Conservation (phyloP, 2,329 filamentous ascomycete genomes). For the Fusarium avenaceum region DNA sequence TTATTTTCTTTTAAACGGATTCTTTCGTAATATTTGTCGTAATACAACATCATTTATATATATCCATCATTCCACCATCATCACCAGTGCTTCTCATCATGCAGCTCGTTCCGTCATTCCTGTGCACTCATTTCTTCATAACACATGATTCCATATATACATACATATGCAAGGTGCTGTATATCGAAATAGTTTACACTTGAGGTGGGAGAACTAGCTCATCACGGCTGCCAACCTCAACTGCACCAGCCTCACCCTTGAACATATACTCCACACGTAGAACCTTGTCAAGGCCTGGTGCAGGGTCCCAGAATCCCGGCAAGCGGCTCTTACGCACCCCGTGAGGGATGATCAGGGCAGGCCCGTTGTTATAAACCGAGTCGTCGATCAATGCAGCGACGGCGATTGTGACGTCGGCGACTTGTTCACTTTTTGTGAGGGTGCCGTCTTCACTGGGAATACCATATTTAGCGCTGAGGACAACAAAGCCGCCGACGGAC, state of each 20-base stretch:
- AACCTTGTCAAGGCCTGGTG: conserved; percentile 59
- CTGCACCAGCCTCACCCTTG: conserved; percentile 51
- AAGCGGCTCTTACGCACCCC: conserved; percentile 61
- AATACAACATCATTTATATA: no score
- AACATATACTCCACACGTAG: conserved; percentile 62
- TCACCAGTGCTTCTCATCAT: neutral
- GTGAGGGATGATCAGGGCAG: conserved; percentile 55
- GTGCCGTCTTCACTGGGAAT: conserved; percentile 51
- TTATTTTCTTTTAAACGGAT: no score
- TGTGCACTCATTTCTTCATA: conserved; percentile 17
- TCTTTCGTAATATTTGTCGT: no score
- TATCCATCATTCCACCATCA: neutral
- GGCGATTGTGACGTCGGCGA: conserved; percentile 64
- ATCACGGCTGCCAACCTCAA: conserved; percentile 43
- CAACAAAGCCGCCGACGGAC: conserved; percentile 58
- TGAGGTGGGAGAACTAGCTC: conserved; percentile 46
- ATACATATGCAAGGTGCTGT: neutral
- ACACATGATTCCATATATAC: conserved; percentile 14
- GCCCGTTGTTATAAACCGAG: conserved; percentile 36
- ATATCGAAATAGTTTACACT: conserved; percentile 5
- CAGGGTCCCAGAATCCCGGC: conserved; percentile 66
- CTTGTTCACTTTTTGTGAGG: conserved; percentile 56
- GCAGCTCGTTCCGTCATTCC: neutral
- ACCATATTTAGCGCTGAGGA: conserved; percentile 65
- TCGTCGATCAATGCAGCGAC: conserved; percentile 61